phyloP scores from a whole-genome alignment of 768 basidiomycete species.

The Austroboletus eburneus region DNA sequence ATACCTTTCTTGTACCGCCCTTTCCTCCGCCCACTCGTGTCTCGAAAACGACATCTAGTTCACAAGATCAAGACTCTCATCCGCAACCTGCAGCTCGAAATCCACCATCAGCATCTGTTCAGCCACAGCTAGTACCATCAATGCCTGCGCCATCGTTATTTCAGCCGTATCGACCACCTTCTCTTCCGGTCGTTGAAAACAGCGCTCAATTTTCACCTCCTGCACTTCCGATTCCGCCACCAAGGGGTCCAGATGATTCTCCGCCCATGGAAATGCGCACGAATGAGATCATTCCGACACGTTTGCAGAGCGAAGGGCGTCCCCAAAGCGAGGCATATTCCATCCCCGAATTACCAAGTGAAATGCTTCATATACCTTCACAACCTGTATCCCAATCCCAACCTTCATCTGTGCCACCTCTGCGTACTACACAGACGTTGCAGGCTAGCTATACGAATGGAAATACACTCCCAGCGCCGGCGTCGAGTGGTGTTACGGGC shows the following conservation, averaged over 20 bases:
- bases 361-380: slow-evolving; percentile 23
- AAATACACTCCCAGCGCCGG: neutral
- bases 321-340: neutral
- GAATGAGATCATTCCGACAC: slow-evolving; percentile 25
- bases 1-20: slow-evolving; percentile 23
- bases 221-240: slow-evolving; percentile 28
- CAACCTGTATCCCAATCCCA: neutral
- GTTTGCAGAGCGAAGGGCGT: slow-evolving; percentile 9
- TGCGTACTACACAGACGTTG: slow-evolving; percentile 3
- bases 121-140: slow-evolving; percentile 6
- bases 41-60: slow-evolving; percentile 23
- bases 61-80: slow-evolving; percentile 18
- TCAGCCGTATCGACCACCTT: slow-evolving; percentile 21
- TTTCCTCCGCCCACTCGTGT: slow-evolving; percentile 24
- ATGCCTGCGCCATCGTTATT: slow-evolving; percentile 23
- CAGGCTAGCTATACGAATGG: slow-evolving; percentile 8
- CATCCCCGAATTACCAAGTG: slow-evolving; percentile 17
- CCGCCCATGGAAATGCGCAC: slow-evolving; percentile 21
- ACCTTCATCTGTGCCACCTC: neutral
- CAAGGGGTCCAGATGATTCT: slow-evolving; percentile 21
- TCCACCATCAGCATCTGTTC: slow-evolving; percentile 12
- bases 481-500: neutral
- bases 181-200: slow-evolving; percentile 13
- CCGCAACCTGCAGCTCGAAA: slow-evolving; percentile 12
- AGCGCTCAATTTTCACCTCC: slow-evolving; percentile 25